phyloP scores from a whole-genome alignment of 75 land plant species.

The Pinus taeda region DNA sequence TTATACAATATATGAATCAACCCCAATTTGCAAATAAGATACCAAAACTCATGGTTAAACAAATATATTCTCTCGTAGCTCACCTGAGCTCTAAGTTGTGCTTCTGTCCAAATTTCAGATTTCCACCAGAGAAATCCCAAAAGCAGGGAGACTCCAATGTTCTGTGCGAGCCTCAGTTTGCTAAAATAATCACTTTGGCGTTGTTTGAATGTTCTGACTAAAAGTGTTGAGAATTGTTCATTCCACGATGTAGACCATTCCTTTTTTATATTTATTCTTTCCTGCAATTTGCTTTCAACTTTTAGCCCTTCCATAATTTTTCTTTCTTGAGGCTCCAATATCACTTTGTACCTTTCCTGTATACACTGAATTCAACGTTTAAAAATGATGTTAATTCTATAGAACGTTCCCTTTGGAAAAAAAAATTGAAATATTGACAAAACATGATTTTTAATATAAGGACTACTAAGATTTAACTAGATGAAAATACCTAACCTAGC shows the following conservation, averaged over 20 bases:
- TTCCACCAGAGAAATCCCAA: conserved; percentile 33
- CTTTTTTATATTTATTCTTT: conserved; percentile 11
- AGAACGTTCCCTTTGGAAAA: no score
- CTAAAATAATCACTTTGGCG: conserved; percentile 28
- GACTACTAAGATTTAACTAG: no score
- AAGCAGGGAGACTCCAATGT: conserved; percentile 14
- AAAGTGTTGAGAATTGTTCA: conserved; percentile 22
- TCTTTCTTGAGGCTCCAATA: neutral
- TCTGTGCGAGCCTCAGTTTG: conserved; percentile 16
- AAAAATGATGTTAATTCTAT: no score
- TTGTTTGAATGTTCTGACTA: conserved; percentile 27
- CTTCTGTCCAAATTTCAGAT: conserved; percentile 11
- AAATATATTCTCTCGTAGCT: no score
- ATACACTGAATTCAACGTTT: neutral
- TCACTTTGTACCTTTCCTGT: neutral
- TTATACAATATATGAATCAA: no score
- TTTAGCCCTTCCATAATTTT: neutral
- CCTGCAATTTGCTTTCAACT: conserved; percentile 6
- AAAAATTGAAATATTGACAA: no score
- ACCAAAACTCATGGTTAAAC: no score
- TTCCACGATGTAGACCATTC: conserved; percentile 29
- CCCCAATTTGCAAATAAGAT: no score
- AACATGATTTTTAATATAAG: no score
- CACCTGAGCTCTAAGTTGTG: conserved; percentile 11
- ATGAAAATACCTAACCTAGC: no score